These are phyloP conservation scores for Aegilops longissima DNA, from an alignment of 176 grass and related monocot species.

Conservation along the genomic window DNA sequence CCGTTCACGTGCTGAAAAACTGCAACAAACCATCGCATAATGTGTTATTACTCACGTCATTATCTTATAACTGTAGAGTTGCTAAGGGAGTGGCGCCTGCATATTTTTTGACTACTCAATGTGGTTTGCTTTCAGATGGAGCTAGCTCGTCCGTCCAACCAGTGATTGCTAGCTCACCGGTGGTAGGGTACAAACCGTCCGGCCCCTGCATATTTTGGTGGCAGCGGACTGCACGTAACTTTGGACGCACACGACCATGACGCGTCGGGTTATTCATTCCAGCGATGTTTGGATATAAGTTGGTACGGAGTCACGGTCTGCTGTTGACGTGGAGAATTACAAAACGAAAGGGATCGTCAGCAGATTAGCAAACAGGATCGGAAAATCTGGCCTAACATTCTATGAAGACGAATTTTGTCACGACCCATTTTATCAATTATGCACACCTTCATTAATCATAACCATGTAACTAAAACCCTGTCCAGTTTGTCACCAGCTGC, in stretches of 20 bases:
- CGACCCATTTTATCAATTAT: not conserved
- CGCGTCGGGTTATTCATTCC: not conserved
- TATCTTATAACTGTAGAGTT: not conserved
- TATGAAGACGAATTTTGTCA: not conserved
- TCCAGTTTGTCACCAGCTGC: not conserved
- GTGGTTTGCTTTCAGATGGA: not conserved
- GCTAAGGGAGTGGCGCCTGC: not conserved
- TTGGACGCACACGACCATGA: too few relatives aligned
- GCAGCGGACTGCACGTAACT: not conserved
- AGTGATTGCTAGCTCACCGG: not conserved
- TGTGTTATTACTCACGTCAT: too few relatives aligned
- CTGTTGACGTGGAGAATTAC: not conserved
- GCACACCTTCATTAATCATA: not conserved
- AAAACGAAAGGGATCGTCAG: not conserved
- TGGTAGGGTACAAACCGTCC: not conserved
- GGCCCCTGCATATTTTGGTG: not conserved
- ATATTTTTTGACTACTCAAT: not conserved
- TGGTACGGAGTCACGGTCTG: not conserved
- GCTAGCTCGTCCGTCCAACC: not conserved
- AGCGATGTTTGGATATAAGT: not conserved
- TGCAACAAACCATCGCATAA: not conserved
- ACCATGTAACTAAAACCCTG: not conserved
- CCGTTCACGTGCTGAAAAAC: slow-evolving; percentile 50
- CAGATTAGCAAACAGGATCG: not conserved
- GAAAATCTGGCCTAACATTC: not conserved